phyloP scores from a whole-genome alignment of 164 flowering plant species.

The Chimonanthus salicifolius region DNA sequence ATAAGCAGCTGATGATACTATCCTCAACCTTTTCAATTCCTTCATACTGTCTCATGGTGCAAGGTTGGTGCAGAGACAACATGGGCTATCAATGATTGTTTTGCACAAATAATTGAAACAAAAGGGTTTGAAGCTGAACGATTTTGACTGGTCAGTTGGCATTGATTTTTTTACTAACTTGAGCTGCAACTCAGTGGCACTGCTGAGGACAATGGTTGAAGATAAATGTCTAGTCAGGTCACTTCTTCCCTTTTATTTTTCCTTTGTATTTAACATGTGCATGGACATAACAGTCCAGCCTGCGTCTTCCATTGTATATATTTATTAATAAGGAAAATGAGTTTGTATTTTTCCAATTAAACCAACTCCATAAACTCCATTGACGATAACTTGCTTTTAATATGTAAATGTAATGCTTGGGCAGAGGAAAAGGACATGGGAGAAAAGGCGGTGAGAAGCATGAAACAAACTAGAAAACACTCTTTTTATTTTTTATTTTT shows the following conservation, averaged over 20 bases:
- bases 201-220: neutral
- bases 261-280: neutral
- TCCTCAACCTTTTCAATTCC: neutral
- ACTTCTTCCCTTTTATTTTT: neutral
- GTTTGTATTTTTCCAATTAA: no score
- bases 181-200: neutral
- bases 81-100: neutral
- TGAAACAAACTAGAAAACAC: no score
- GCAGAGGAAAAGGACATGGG: no score
- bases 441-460: no score
- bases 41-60: neutral
- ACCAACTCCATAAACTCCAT: no score
- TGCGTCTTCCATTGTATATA: slow-evolving; percentile 4
- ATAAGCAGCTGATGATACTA: slow-evolving; percentile 8
- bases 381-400: no score
- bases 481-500: no score
- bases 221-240: neutral
- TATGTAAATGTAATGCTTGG: no score
- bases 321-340: neutral
- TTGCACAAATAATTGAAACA: neutral
- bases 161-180: neutral
- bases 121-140: neutral
- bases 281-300: slow-evolving; percentile 3
- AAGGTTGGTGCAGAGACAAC: neutral
- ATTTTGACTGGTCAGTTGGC: neutral